These are phyloP conservation scores for Capronia epimyces DNA, from an alignment of 2,329 filamentous ascomycete genomes.

Conservation along the genomic window DNA sequence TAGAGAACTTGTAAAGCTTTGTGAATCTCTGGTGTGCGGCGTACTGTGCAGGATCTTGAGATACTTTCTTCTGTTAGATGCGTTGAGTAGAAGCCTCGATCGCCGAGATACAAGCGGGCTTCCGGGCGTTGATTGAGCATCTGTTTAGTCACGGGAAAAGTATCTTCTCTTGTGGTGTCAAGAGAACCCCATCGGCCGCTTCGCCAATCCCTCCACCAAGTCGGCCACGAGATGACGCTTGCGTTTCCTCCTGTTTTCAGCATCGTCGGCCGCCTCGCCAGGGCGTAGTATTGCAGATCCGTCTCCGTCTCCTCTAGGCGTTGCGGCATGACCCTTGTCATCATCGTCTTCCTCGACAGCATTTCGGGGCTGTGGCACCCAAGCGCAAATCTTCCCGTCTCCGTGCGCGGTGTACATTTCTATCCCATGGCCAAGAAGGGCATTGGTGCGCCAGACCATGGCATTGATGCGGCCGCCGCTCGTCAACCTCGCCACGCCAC, in stretches of 20 bases:
- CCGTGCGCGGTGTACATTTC: slow-evolving; percentile 77
- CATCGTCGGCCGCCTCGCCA: slow-evolving; percentile 29
- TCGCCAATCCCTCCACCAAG: slow-evolving; percentile 71
- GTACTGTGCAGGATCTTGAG: no score
- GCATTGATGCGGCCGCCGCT: slow-evolving; percentile 63
- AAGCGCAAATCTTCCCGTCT: slow-evolving; percentile 76
- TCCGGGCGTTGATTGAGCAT: no score
- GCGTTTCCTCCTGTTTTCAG: slow-evolving; percentile 48
- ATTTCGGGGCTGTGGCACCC: slow-evolving; percentile 51
- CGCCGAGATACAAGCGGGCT: no score
- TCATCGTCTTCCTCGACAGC: slow-evolving; percentile 44
- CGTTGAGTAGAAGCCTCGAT: no score
- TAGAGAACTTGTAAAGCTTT: neutral
- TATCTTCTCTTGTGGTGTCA: slow-evolving; percentile 24
- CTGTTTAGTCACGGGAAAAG: no score
- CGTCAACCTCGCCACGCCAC: slow-evolving; percentile 27
- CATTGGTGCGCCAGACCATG: slow-evolving; percentile 61
- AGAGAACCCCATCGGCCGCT: slow-evolving; percentile 61
- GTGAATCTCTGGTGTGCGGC: no score
- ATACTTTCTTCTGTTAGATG: no score
- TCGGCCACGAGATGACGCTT: slow-evolving; percentile 77
- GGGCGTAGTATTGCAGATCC: neutral
- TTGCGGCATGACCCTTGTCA: slow-evolving; percentile 31
- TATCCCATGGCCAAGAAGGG: slow-evolving; percentile 56
- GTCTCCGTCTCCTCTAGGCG: no score